These are phyloP conservation scores for Citrus australasica DNA, from an alignment of 345 rosid genomes.

Conservation along the genomic window DNA sequence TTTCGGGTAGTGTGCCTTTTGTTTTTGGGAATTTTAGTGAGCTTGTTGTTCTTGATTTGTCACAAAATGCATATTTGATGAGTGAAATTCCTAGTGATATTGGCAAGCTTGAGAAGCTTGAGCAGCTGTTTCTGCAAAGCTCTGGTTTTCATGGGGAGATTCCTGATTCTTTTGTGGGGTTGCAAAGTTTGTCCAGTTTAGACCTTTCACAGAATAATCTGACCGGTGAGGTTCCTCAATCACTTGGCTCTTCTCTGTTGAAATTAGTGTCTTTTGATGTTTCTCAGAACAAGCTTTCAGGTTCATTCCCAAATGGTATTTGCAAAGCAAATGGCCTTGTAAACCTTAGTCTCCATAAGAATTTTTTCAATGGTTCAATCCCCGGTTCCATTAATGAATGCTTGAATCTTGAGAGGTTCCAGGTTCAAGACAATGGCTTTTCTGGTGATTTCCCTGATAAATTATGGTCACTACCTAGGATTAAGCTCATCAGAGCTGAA, in stretches of 20 bases:
- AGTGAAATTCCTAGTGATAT: conserved; percentile 66
- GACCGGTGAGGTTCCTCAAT: conserved; percentile 57
- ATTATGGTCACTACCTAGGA: conserved; percentile 65
- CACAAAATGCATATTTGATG: conserved; percentile 58
- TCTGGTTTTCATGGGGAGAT: conserved; percentile 77
- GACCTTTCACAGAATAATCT: conserved; percentile 81
- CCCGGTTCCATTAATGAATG: conserved; percentile 57
- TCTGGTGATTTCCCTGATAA: conserved; percentile 71
- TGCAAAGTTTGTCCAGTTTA: conserved; percentile 49
- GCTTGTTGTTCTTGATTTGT: conserved; percentile 79
- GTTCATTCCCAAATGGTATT: conserved; percentile 67
- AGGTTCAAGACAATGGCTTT: conserved; percentile 77
- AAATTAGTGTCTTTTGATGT: conserved; percentile 72
- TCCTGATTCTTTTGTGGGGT: conserved; percentile 64
- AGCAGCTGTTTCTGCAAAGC: conserved; percentile 64
- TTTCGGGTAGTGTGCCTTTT: conserved; percentile 72
- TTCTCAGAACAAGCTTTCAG: conserved; percentile 70
- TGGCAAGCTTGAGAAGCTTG: conserved; percentile 74
- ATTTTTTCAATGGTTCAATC: conserved; percentile 63
- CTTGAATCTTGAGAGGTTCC: conserved; percentile 74
- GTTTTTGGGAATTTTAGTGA: conserved; percentile 63
- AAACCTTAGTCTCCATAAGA: conserved; percentile 65
- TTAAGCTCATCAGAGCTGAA: conserved; percentile 77
- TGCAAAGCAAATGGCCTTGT: conserved; percentile 60
- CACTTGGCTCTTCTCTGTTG: conserved; percentile 53